Evolutionary conservation across 371 early-diverging fungal species (phyloP).

Genomic region (Mortierella sp.): DNA sequence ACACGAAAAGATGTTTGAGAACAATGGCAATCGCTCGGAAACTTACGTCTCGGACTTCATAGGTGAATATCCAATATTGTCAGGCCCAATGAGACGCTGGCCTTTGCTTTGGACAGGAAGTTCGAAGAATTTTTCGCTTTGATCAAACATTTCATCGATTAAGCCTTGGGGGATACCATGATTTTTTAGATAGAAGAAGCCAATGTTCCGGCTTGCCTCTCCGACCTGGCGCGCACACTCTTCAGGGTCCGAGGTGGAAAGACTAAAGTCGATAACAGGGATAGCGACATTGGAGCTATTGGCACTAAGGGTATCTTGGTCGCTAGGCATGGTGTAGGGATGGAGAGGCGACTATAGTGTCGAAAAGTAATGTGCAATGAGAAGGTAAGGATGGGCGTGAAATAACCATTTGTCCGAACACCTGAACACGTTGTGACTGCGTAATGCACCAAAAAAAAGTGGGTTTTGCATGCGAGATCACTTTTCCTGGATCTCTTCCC

Average conservation of each 20-base stretch:
- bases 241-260: constrained; percentile 56
- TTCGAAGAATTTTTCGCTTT: constrained; percentile 54
- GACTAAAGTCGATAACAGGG: constrained; percentile 65
- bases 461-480: neutral
- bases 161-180: constrained; percentile 63
- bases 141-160: constrained; percentile 66
- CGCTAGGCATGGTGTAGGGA: neutral
- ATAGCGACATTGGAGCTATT: constrained; percentile 34
- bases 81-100: constrained; percentile 22
- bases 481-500: neutral
- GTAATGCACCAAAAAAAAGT: constrained; percentile 6
- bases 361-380: neutral
- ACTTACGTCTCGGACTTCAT: constrained; percentile 63
- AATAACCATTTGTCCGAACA: neutral
- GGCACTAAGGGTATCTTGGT: neutral
- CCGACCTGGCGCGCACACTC: constrained; percentile 60
- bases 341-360: too few species aligned
- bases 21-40: neutral
- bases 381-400: neutral
- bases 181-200: constrained; percentile 74
- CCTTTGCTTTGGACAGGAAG: constrained; percentile 28
- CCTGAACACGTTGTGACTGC: neutral
- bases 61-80: constrained; percentile 29
- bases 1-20: neutral
- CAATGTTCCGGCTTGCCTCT: constrained; percentile 69